Conservation (phyloP, 2,329 filamentous ascomycete genomes). For the Elsinoe necatrix region DNA sequence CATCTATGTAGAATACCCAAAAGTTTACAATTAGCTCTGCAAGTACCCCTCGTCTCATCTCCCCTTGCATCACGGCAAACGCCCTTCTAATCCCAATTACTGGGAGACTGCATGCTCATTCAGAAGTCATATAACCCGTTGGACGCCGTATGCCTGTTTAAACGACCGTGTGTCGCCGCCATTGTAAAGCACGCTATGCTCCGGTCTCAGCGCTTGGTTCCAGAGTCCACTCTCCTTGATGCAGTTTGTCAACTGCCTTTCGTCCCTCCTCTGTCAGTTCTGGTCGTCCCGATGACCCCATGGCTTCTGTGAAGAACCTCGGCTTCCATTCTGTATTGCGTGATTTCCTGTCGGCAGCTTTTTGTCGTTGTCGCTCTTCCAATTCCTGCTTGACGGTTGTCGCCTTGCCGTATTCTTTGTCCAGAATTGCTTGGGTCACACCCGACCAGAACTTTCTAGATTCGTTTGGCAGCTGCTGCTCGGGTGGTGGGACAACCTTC, state of each 20-base stretch:
- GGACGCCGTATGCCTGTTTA: slow-evolving; percentile 8
- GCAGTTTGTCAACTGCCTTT: slow-evolving; percentile 48
- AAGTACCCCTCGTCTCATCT: slow-evolving; percentile 1
- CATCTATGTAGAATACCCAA: slow-evolving; percentile 9
- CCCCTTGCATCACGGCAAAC: neutral
- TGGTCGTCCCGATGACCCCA: slow-evolving; percentile 53
- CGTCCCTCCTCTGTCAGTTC: slow-evolving; percentile 56
- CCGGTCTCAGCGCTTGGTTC: slow-evolving; percentile 37
- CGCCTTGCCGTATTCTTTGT: slow-evolving; percentile 75
- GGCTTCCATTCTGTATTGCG: slow-evolving; percentile 66
- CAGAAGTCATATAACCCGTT: neutral
- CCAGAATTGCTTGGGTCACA: slow-evolving; percentile 76
- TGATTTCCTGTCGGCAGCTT: slow-evolving; percentile 69
- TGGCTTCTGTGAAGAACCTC: slow-evolving; percentile 68
- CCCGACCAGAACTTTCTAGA: slow-evolving; percentile 78
- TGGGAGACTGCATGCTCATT: neutral
- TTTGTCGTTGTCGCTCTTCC: slow-evolving; percentile 80
- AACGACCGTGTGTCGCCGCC: slow-evolving; percentile 1
- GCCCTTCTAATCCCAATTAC: neutral
- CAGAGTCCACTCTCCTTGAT: slow-evolving; percentile 44
- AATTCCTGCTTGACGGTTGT: slow-evolving; percentile 84
- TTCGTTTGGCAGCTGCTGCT: slow-evolving; percentile 79
- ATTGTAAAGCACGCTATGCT: slow-evolving; percentile 21
- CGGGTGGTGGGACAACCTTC: slow-evolving; percentile 69
- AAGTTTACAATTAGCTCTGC: slow-evolving; percentile 9